Percentiles rank a stretch among this genome's conserved stretches.
Evolutionary conservation across 768 basidiomycete genomes (phyloP).

Genomic region (Imleria badia): DNA sequence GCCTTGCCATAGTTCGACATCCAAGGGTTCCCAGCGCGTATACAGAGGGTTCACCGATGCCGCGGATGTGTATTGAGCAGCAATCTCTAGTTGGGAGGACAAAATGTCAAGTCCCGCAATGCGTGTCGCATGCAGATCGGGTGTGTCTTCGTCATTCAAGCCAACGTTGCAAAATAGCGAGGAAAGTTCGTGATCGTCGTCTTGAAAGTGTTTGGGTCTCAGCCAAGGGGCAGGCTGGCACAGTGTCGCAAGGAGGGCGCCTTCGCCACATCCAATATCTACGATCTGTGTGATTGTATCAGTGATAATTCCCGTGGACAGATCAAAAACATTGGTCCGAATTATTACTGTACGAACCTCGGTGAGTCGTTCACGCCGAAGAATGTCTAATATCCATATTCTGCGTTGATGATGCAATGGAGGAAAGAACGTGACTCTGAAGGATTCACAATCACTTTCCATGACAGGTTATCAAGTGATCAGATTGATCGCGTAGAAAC

Average conservation of each 20-base stretch:
- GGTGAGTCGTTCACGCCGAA: conserved; percentile 56
- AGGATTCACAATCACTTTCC: conserved; percentile 16
- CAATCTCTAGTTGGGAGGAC: conserved; percentile 50
- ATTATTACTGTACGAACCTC: conserved; percentile 38
- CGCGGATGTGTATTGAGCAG: conserved; percentile 49
- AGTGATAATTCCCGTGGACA: not conserved
- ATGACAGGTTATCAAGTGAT: conserved; percentile 14
- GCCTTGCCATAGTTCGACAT: conserved; percentile 72
- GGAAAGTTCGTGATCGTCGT: conserved; percentile 20
- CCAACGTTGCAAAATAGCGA: conserved; percentile 24
- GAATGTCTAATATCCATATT: conserved; percentile 66
- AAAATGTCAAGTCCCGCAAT: conserved; percentile 73
- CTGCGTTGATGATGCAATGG: conserved; percentile 66
- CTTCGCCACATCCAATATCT: conserved; percentile 86
- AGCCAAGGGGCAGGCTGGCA: conserved; percentile 77
- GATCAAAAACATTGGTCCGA: not conserved
- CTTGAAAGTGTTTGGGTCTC: conserved; percentile 26
- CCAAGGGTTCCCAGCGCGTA: conserved; percentile 67
- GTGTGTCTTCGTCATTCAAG: conserved; percentile 40
- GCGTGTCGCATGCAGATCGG: conserved; percentile 56
- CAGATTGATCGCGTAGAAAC: conserved; percentile 3
- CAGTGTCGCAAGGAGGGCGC: conserved; percentile 66
- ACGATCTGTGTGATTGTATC: conserved; percentile 50
- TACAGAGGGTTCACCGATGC: conserved; percentile 31
- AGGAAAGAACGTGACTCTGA: conserved; percentile 65